Base-by-base conservation (phyloP, 768 basidiomycete species). In the Macrocybe gigantea region DNA sequence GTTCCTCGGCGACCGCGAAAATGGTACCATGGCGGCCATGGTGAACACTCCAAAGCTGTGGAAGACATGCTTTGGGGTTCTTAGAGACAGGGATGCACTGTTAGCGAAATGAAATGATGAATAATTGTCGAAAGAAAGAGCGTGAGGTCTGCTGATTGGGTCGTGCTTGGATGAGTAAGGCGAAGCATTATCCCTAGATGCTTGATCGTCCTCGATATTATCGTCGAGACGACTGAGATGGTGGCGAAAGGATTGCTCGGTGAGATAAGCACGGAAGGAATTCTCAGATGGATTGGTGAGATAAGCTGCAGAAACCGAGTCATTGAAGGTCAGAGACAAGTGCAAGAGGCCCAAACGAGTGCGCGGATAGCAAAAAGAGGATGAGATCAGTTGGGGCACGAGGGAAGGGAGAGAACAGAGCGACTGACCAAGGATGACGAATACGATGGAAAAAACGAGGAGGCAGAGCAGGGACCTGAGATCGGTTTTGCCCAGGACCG, bases 201-300 rank as follows among this genome's bases (percentile, higher is more conserved):
- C 61, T 49, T 78, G 72, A 48, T 76, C 67, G 48, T 85, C 83
- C 45, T 82, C 78, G 49, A 68, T 61, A 41, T 68, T 71, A 57
- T 85, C 84, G 56, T 93, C 85, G 58, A 96, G 79, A 47, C 84
- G 85, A 51, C 82, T 89, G 51, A 97, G 79, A 64, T 97, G 93
- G 47, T 90, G 88, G 45, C 94, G 89, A 65, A 99, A 97, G 22
- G 93, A 94, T 60, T 90, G 89, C 61, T 96, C 93, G n/a, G 94
- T 98, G 56, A 98, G 83, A 69, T 91, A 94, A 13, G 92, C 76
- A 45, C 94, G 83, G 68, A 99, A 97, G 6, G 93, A 93, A 41
- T 83, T 83, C 67, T 97, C 93, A 48, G 86, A 83, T 15, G 95
- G 95, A 66, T 97, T 98, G 33, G 93, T 91, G 62, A 94, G 80